Evolutionary conservation across 2,329 filamentous ascomycete genomes (phyloP).

Genomic region (Juglanconis sp.): DNA sequence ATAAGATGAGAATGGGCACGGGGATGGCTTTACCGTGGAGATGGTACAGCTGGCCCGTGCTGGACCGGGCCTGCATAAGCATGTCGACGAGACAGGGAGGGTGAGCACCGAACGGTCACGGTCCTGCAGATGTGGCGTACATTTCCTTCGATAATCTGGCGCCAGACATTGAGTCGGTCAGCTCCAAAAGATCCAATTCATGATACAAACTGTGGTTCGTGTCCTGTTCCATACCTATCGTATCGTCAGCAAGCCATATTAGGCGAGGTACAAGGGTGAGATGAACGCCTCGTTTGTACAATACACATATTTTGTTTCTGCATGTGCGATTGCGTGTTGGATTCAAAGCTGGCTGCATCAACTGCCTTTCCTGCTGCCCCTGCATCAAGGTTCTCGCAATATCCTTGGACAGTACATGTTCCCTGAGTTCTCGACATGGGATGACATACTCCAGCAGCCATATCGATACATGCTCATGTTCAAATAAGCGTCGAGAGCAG

Average conservation of each 20-base stretch:
- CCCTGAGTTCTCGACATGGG: no score
- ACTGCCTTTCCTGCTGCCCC: not conserved
- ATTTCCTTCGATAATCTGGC: not conserved
- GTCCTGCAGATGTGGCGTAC: not conserved
- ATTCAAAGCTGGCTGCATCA: not conserved
- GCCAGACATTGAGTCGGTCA: not conserved
- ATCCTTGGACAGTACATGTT: not conserved
- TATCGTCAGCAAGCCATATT: not conserved
- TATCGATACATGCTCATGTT: not conserved
- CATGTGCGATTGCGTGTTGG: not conserved
- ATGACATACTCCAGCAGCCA: no score
- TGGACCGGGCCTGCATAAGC: not conserved
- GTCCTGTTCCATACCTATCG: not conserved
- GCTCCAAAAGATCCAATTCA: not conserved
- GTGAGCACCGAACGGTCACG: not conserved
- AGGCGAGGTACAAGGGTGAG: not conserved
- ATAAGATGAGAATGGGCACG: not conserved
- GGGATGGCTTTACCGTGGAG: not conserved
- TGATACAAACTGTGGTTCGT: not conserved
- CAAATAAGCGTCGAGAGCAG: not conserved
- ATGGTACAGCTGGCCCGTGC: slow-evolving; percentile 4
- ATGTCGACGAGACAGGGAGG: not conserved
- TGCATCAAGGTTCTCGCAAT: not conserved
- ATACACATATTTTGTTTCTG: not conserved
- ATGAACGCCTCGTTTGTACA: not conserved